phyloP scores from a whole-genome alignment of 2,329 filamentous ascomycete genomes.

The Pestalotiopsis sp. region DNA sequence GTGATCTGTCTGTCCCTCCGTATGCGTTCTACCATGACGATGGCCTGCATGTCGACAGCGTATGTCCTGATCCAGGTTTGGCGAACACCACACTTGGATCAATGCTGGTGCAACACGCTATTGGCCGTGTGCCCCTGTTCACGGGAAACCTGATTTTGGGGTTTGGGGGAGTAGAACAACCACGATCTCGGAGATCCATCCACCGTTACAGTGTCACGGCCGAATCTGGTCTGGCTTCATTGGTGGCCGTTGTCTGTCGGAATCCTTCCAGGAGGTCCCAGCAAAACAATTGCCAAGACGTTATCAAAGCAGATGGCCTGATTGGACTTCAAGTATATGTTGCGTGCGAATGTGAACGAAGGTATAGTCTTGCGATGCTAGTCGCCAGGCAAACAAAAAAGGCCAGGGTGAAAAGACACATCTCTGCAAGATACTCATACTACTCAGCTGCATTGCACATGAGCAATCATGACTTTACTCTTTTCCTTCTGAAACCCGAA shows the following conservation, averaged over 20 bases:
- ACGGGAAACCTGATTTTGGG: background rate
- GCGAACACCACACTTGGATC: background rate
- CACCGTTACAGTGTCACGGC: background rate
- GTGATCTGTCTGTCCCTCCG: background rate
- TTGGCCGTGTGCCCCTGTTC: background rate
- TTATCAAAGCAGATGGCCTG: too few species aligned
- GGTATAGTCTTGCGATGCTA: too few species aligned
- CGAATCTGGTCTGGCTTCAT: background rate
- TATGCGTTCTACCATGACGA: background rate
- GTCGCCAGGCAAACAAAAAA: too few species aligned
- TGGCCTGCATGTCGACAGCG: background rate
- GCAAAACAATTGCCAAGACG: too few species aligned
- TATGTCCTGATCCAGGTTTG: background rate
- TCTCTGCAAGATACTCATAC: too few species aligned
- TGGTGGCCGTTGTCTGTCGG: background rate
- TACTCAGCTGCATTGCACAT: too few species aligned
- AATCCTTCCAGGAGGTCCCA: background rate
- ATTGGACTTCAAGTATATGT: too few species aligned
- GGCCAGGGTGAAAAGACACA: too few species aligned
- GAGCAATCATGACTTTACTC: too few species aligned
- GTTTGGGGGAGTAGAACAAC: background rate
- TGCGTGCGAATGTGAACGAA: too few species aligned
- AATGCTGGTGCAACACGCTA: background rate
- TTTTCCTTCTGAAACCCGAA: too few species aligned
- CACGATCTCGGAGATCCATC: background rate